Evolutionary conservation across 2,329 filamentous ascomycete genomes (phyloP).

Genomic region (Corniculantispora saksenae): DNA sequence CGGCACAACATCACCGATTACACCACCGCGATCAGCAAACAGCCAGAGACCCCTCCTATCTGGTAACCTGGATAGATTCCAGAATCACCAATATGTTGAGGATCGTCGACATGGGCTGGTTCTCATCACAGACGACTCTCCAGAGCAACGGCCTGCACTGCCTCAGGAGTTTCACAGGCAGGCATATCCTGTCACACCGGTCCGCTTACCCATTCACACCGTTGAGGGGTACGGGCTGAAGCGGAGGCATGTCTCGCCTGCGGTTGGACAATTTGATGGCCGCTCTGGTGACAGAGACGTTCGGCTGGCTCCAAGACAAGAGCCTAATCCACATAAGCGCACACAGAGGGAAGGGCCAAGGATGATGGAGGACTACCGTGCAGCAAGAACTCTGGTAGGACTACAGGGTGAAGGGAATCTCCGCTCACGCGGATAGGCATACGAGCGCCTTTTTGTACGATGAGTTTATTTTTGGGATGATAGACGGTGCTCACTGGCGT

Average conservation of each 20-base stretch:
- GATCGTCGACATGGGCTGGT: constrained; percentile 1
- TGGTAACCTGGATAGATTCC: constrained; percentile 18
- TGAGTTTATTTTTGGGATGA: not conserved
- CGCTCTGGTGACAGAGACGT: not conserved
- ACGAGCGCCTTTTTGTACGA: not conserved
- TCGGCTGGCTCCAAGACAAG: not conserved
- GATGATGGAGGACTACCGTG: constrained; percentile 19
- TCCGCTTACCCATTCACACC: not conserved
- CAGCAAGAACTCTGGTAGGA: constrained; percentile 21
- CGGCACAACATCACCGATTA: constrained; percentile 23
- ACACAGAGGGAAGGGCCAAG: constrained; percentile 5
- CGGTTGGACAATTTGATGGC: not conserved
- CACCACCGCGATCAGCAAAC: constrained; percentile 5
- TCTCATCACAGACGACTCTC: not conserved
- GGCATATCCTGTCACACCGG: not conserved
- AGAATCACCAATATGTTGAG: constrained; percentile 11
- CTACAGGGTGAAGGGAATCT: constrained; percentile 16
- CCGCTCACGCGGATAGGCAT: constrained; percentile 6
- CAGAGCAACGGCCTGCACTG: not conserved
- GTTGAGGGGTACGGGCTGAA: constrained; percentile 9
- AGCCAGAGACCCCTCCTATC: constrained; percentile 9
- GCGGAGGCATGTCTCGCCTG: constrained; percentile 10
- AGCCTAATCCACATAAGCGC: not conserved
- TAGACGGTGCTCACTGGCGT: constrained; percentile 9
- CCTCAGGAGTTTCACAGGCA: not conserved